Percentiles rank a stretch among this genome's conserved stretches.
These are phyloP conservation scores for Leccinum fallax DNA, from an alignment of 1,284 basidiomycete species.

Conservation along the genomic window DNA sequence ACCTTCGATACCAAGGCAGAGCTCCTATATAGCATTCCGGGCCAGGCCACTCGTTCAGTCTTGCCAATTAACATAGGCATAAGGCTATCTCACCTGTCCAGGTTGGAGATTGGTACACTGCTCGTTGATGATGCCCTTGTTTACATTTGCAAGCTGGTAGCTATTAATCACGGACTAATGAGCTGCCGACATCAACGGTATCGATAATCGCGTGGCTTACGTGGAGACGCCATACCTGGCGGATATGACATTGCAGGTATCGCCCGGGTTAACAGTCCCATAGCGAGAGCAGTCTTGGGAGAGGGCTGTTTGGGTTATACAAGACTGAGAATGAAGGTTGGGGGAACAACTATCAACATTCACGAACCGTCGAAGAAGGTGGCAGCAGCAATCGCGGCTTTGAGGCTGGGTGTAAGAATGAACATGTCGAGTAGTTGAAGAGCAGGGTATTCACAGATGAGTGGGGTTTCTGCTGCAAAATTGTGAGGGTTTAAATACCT, in stretches of 20 bases:
- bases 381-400: not conserved
- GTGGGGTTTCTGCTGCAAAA: not conserved
- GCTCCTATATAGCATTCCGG: not conserved
- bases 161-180: not conserved
- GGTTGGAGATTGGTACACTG: not conserved
- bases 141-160: not conserved
- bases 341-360: not conserved
- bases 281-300: not conserved
- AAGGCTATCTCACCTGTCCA: not conserved
- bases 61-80: not conserved
- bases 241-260: not conserved
- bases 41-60: not conserved
- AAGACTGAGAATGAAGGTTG: not conserved
- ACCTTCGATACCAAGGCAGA: not conserved
- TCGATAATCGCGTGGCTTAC: not conserved
- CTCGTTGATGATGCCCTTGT: not conserved
- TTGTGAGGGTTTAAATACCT: not conserved
- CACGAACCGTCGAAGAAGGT: not conserved
- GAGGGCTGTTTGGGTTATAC: not conserved
- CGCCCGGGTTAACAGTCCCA: not conserved
- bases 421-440: not conserved
- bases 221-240: not conserved
- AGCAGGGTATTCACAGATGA: not conserved
- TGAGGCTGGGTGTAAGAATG: not conserved
- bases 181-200: not conserved